These are phyloP conservation scores for Helotiales sp. DNA, from an alignment of 2,329 filamentous ascomycete species.

Conservation along the genomic window DNA sequence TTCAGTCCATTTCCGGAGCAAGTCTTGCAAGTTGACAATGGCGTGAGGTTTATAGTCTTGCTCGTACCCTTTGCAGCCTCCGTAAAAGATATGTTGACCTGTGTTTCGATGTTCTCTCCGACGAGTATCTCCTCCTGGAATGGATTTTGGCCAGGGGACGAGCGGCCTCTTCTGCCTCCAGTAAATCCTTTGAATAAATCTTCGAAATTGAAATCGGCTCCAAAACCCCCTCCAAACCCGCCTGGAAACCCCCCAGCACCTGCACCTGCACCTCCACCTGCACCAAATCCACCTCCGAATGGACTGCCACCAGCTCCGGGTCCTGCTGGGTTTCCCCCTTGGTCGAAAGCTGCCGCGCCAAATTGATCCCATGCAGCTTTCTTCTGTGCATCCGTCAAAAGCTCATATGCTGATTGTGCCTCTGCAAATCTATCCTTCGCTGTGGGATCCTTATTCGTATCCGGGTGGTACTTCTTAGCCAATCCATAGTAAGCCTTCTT, in stretches of 20 bases:
- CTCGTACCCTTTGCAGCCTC: slow-evolving; percentile 90
- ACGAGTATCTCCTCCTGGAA: slow-evolving; percentile 81
- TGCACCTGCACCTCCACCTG: slow-evolving; percentile 45
- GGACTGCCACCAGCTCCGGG: slow-evolving; percentile 55
- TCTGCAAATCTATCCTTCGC: slow-evolving; percentile 96
- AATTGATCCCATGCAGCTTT: slow-evolving; percentile 90
- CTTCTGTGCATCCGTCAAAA: slow-evolving; percentile 92
- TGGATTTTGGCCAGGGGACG: slow-evolving; percentile 62
- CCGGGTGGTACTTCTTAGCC: slow-evolving; percentile 96
- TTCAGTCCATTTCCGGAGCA: slow-evolving; percentile 87
- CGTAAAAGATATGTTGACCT: slow-evolving; percentile 91
- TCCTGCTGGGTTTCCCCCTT: slow-evolving; percentile 53
- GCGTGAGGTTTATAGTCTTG: slow-evolving; percentile 87
- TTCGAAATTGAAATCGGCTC: slow-evolving; percentile 90
- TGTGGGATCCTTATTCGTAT: slow-evolving; percentile 93
- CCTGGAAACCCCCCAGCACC: slow-evolving; percentile 62
- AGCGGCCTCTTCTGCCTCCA: slow-evolving; percentile 55
- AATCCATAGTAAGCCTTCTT: slow-evolving; percentile 98
- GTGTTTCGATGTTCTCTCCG: slow-evolving; percentile 96
- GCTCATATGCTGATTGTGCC: slow-evolving; percentile 91
- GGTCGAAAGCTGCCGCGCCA: slow-evolving; percentile 86
- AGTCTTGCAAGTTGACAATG: slow-evolving; percentile 78
- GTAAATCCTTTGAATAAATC: slow-evolving; percentile 88
- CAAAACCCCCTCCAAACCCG: slow-evolving; percentile 66
- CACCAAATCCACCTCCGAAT: slow-evolving; percentile 45